Base-by-base conservation (phyloP, 768 basidiomycete genomes). In the Hygrocybe punicea region DNA sequence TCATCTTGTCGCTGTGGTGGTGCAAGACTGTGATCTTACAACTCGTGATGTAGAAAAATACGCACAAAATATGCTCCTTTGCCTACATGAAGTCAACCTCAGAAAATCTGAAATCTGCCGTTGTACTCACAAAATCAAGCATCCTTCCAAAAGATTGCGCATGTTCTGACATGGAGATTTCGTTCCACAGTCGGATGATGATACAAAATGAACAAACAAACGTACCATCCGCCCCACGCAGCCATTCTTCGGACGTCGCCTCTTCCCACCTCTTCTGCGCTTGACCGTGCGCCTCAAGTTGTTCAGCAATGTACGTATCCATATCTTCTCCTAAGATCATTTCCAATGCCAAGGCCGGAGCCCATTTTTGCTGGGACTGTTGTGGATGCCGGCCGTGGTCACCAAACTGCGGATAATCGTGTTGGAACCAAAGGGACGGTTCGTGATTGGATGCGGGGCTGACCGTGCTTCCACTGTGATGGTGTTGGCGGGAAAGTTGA, bases 221-320 rank as follows among this genome's bases (percentile, higher is more conserved):
- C 64, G 48, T 36, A 83, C 83, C 81, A 48, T 82, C 74, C 1
- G 78, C 80, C 5, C 83, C 84, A 23, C 77, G 71, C 4, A 72
- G 64, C 84, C 84, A 84, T 51, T 84, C 82, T 13, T 80, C 78
- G 55, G 76, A 67, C 0, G 75, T 72, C 55, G 81, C 82, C 6
- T 76, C 71, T 13, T 72, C 72, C 83, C 83, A 86, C 58, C 73
- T 78, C 57, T 72, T 71, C 25, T 72, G 65, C 24, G 74, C 63
- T 10, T 68, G 68, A 36, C 80, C 79, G 58, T 84, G 84, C 24
- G 67, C 66, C 0, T 79, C 77, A 33, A 71, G 62, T 57, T 78
- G 68, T 9, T 71, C 67, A 19, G 72, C 76, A 17, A 79, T 63
- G 58, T 76, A 80, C 0, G 60, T 62, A 51, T 82, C 77, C 1